Conservation (phyloP, 177 flowering plant species). For the Vitis hybrid region DNA sequence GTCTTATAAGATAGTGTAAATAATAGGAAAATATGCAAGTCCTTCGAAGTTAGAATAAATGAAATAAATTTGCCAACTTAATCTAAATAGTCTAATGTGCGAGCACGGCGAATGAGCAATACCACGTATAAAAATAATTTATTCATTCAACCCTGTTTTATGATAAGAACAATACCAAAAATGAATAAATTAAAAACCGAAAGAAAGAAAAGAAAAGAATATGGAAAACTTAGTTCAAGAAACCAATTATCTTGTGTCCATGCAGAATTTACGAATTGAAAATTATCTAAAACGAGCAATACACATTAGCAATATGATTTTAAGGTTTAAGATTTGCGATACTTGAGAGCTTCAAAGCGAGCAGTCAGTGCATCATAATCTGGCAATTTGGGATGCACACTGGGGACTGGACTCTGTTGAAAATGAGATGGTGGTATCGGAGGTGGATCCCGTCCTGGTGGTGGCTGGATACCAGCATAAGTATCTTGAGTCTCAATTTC, state of each 20-base stretch:
- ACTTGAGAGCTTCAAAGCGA: constrained; percentile 89
- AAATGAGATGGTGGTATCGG: constrained; percentile 30
- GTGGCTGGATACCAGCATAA: constrained; percentile 21
- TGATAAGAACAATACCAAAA: background rate
- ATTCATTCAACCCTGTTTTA: too few relatives aligned
- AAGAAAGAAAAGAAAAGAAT: background rate
- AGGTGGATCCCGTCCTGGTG: constrained; percentile 64
- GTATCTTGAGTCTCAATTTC: constrained; percentile 45
- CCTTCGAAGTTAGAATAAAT: too few relatives aligned
- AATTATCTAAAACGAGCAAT: background rate
- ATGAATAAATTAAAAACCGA: background rate
- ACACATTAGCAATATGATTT: background rate
- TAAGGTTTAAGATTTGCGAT: constrained; percentile 32
- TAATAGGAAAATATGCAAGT: too few relatives aligned
- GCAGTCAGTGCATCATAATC: constrained; percentile 85
- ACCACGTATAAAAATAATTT: too few relatives aligned
- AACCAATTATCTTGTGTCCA: too few relatives aligned
- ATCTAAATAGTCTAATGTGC: too few relatives aligned
- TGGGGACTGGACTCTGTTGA: constrained; percentile 29
- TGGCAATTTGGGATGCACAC: constrained; percentile 87
- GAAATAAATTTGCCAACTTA: too few relatives aligned
- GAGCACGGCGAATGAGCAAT: too few relatives aligned
- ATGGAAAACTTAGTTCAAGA: background rate
- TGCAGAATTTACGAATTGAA: too few relatives aligned
- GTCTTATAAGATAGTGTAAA: too few relatives aligned